phyloP scores from a whole-genome alignment of 768 basidiomycete genomes.

The Agaricus sinodeliciosus region DNA sequence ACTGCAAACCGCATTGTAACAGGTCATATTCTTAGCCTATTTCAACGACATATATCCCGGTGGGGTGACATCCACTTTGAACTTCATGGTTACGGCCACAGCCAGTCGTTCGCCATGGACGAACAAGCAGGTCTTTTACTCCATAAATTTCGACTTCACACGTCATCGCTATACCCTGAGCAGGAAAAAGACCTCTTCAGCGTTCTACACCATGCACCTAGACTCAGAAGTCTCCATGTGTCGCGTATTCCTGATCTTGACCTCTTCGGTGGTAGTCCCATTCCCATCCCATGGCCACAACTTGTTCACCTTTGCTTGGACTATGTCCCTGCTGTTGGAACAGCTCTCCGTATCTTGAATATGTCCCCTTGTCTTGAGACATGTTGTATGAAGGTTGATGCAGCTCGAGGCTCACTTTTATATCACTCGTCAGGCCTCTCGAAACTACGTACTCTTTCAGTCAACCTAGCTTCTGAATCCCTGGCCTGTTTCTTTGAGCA shows the following conservation, averaged over 20 bases:
- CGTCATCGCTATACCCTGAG: constrained; percentile 21
- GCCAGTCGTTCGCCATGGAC: constrained; percentile 15
- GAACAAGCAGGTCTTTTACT: constrained; percentile 22
- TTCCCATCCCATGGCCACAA: constrained; percentile 26
- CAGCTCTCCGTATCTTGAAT: constrained; percentile 22
- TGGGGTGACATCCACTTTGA: constrained; percentile 27
- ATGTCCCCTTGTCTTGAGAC: constrained; percentile 21
- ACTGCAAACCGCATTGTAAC: constrained; percentile 21
- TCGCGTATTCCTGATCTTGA: constrained; percentile 24
- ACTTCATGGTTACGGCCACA: constrained; percentile 24
- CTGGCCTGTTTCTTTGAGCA: constrained; percentile 23
- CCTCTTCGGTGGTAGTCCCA: constrained; percentile 17
- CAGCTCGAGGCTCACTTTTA: constrained; percentile 18
- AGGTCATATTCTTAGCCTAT: constrained; percentile 24
- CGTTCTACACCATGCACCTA: constrained; percentile 23
- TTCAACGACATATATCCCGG: constrained; percentile 22
- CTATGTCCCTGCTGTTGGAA: constrained; percentile 21
- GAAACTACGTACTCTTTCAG: constrained; percentile 20
- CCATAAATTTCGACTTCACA: constrained; percentile 22
- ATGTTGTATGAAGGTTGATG: constrained; percentile 23
- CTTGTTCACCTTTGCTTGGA: constrained; percentile 21
- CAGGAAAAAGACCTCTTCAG: constrained; percentile 24
- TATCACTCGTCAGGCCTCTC: constrained; percentile 17
- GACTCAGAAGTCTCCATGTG: constrained; percentile 22
- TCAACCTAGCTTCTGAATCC: constrained; percentile 23